Conservation (phyloP, 2,329 filamentous ascomycete species). For the Hymenoscyphus scutula region DNA sequence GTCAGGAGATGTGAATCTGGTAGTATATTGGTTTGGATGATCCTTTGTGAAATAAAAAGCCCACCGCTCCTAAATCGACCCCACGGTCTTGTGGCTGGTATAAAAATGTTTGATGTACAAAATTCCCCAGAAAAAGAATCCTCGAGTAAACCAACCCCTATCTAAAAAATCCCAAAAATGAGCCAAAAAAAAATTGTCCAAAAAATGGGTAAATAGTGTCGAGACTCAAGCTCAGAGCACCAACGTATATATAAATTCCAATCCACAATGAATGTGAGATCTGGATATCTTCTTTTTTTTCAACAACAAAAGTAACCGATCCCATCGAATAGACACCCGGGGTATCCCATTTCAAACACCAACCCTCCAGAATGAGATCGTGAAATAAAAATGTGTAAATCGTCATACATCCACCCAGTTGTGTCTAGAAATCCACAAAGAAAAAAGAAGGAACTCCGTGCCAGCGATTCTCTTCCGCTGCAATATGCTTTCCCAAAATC, state of each 20-base stretch:
- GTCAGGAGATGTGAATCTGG: constrained; percentile 5
- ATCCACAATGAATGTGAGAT: neutral
- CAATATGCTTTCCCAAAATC: constrained; percentile 11
- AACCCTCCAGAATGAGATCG: neutral
- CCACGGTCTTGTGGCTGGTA: too few species aligned
- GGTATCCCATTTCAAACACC: constrained; percentile 6
- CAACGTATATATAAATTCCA: constrained; percentile 6
- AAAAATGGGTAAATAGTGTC: neutral
- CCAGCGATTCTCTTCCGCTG: constrained; percentile 8
- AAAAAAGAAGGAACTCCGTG: constrained; percentile 8
- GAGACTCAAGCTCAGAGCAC: neutral
- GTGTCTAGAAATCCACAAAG: neutral
- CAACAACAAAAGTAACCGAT: neutral
- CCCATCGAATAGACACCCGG: neutral
- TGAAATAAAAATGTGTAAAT: constrained; percentile 4
- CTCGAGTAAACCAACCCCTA: neutral
- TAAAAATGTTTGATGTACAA: too few species aligned
- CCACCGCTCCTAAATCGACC: too few species aligned
- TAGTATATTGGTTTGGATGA: constrained; percentile 1
- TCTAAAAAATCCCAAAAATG: neutral
- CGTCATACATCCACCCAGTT: neutral
- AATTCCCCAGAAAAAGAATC: neutral
- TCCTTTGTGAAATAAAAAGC: neutral
- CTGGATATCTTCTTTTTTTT: neutral
- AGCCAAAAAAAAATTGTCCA: neutral